Conservation (phyloP, 805 yeast genomes). For the Blastobotrys parvus region DNA sequence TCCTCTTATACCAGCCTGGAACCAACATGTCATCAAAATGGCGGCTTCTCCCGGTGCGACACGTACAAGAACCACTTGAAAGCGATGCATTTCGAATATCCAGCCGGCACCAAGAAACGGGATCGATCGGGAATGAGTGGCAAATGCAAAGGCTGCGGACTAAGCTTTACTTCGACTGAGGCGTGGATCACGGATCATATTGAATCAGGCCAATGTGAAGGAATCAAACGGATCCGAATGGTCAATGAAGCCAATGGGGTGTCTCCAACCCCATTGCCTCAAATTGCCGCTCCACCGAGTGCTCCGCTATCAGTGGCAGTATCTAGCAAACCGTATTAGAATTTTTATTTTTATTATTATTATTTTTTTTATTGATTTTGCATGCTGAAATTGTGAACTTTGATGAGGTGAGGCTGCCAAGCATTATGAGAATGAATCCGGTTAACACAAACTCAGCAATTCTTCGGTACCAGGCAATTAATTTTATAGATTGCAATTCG, state of each 20-base stretch:
- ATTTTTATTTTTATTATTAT: too few relatives aligned
- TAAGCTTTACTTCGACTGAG: slow-evolving; percentile 57
- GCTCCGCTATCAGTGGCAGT: too few relatives aligned
- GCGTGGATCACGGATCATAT: slow-evolving; percentile 74
- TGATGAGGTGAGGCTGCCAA: too few relatives aligned
- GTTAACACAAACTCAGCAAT: too few relatives aligned
- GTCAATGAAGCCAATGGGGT: not conserved
- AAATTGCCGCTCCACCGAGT: not conserved
- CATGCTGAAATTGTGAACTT: too few relatives aligned
- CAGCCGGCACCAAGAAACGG: slow-evolving; percentile 74
- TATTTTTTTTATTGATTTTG: too few relatives aligned
- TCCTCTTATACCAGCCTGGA: slow-evolving; percentile 7
- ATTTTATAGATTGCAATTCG: too few relatives aligned
- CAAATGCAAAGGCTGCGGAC: slow-evolving; percentile 68
- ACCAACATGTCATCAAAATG: slow-evolving; percentile 63
- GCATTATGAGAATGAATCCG: too few relatives aligned
- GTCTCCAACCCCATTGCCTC: too few relatives aligned
- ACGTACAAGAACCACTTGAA: slow-evolving; percentile 86
- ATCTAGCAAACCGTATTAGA: too few relatives aligned
- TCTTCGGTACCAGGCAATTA: too few relatives aligned
- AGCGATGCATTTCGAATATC: slow-evolving; percentile 84
- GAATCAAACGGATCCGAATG: slow-evolving; percentile 10
- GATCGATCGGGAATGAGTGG: slow-evolving; percentile 65
- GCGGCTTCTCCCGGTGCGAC: slow-evolving; percentile 82
- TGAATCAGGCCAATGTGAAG: slow-evolving; percentile 32